Conservation (phyloP, 176 grass and related monocot species). For the Paspalum vaginatum region DNA sequence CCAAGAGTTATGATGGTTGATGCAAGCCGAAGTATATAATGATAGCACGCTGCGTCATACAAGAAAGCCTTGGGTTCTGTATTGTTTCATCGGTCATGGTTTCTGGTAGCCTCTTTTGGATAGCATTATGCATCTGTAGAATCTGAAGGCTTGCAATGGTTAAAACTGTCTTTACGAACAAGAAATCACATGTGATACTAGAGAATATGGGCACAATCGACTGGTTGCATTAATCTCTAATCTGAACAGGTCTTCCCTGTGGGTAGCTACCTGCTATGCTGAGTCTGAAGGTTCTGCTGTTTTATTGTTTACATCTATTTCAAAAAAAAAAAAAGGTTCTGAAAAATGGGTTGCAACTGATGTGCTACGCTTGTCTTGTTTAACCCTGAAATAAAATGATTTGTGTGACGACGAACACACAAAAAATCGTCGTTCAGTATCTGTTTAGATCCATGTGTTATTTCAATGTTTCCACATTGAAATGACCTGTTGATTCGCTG, state of each 20-base stretch:
- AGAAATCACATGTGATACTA: conserved; percentile 36
- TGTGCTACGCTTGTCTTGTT: background rate
- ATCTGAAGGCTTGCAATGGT: background rate
- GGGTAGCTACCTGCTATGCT: background rate
- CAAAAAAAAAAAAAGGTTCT: no score
- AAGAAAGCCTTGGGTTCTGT: background rate
- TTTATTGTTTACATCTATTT: background rate
- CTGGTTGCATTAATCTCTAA: background rate
- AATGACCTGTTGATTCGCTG: background rate
- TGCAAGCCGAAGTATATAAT: conserved; percentile 16
- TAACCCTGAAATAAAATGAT: background rate
- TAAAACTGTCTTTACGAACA: background rate
- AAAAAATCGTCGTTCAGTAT: no score
- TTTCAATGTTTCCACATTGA: background rate
- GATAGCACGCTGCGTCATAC: background rate
- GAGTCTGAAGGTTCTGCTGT: background rate
- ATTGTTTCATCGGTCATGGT: background rate
- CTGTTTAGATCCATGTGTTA: background rate
- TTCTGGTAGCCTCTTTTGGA: background rate
- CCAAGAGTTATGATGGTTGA: conserved; percentile 15
- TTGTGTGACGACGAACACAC: no score
- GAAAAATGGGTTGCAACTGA: background rate
- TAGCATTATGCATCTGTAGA: background rate
- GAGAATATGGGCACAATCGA: background rate
- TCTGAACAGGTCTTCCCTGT: background rate